Conservation (phyloP, 176 grass and related monocot genomes). For the Ananas comosus region DNA sequence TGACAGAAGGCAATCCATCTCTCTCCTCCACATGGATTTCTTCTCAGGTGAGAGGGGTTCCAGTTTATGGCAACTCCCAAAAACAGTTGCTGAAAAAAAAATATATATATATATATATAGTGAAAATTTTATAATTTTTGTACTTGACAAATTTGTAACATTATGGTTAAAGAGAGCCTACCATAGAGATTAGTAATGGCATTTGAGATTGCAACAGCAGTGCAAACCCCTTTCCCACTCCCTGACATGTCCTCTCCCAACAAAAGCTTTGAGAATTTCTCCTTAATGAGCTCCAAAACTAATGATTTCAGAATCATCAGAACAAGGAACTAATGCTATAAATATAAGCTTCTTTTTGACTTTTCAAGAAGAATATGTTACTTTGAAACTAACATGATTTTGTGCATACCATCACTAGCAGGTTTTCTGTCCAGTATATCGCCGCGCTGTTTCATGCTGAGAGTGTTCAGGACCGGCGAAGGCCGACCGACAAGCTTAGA, state of each 20-base stretch:
- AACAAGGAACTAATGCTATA: not conserved
- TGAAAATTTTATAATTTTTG: conserved; percentile 1
- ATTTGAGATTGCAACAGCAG: conserved; percentile 75
- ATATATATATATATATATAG: too few relatives aligned
- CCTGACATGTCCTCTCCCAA: conserved; percentile 96
- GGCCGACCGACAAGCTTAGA: conserved; percentile 22
- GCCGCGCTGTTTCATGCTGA: conserved; percentile 29
- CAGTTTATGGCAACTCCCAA: conserved; percentile 72
- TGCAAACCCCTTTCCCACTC: conserved; percentile 69
- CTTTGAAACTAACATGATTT: not conserved
- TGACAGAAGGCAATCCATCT: conserved; percentile 80
- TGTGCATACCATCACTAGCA: conserved; percentile 40
- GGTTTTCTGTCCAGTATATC: conserved; percentile 23
- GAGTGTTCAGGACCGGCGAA: conserved; percentile 39
- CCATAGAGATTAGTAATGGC: conserved; percentile 96
- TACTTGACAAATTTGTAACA: not conserved
- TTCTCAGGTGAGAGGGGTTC: conserved; percentile 59
- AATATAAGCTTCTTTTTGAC: not conserved
- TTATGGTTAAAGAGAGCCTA: conserved; percentile 4
- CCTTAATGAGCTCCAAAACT: conserved; percentile 71
- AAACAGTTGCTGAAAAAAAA: conserved; percentile 58
- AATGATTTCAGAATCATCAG: conserved; percentile 6
- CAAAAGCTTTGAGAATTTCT: conserved; percentile 86
- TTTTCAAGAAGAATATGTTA: not conserved
- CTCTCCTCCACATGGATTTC: conserved; percentile 69